Percentiles rank a stretch among this genome's conserved stretches.
Evolutionary conservation across 805 yeast species (phyloP).

Genomic region (Yarrowia sp.): DNA sequence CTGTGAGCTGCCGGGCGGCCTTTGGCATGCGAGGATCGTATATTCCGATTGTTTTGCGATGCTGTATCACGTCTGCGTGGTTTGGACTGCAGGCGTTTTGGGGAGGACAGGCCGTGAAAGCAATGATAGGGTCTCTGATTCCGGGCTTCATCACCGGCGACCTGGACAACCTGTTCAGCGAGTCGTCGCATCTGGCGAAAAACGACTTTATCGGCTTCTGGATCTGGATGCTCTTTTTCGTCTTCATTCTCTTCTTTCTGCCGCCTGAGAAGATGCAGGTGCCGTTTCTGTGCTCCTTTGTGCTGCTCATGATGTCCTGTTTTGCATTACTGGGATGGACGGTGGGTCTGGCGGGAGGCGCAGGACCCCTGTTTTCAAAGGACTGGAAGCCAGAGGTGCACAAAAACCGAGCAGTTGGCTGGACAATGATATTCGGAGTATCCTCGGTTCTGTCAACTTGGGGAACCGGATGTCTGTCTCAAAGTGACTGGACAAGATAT

Average conservation of each 20-base stretch:
- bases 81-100: constrained; percentile 57
- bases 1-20: constrained; percentile 55
- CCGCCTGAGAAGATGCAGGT: constrained; percentile 48
- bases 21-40: constrained; percentile 59
- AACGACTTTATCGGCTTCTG: constrained; percentile 55
- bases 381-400: constrained; percentile 43
- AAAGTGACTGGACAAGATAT: constrained; percentile 55
- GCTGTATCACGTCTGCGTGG: constrained; percentile 57
- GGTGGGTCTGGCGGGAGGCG: constrained; percentile 43
- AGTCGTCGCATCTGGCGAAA: constrained; percentile 49
- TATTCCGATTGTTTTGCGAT: constrained; percentile 56
- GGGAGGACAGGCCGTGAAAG: constrained; percentile 56
- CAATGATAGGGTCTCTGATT: constrained; percentile 53
- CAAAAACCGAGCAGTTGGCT: constrained; percentile 47
- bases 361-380: constrained; percentile 42
- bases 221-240: constrained; percentile 47
- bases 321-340: constrained; percentile 46
- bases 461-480: constrained; percentile 54
- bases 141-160: constrained; percentile 49
- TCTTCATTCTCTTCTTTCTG: constrained; percentile 39
- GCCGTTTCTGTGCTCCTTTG: constrained; percentile 51
- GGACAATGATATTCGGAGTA: constrained; percentile 55
- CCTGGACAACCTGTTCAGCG: constrained; percentile 54
- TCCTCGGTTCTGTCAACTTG: constrained; percentile 53
- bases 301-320: constrained; percentile 51